Evolutionary conservation across 345 rosid species (phyloP).

Genomic region (Conringia planisiliqua): DNA sequence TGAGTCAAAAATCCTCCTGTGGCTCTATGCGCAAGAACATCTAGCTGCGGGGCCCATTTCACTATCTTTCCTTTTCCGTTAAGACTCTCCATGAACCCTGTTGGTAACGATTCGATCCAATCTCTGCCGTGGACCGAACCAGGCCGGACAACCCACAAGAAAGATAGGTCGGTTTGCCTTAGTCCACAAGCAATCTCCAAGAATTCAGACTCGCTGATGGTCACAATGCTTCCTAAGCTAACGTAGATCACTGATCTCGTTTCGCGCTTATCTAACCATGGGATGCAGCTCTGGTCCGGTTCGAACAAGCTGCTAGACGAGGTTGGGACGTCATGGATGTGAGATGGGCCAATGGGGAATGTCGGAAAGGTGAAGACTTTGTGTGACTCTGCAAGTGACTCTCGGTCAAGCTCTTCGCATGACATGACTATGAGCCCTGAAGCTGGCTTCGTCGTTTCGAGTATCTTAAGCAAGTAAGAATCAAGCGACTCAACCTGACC

Average conservation of each 20-base stretch:
- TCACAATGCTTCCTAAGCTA: conserved; percentile 49
- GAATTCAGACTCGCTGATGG: conserved; percentile 30
- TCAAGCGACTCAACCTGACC: not conserved
- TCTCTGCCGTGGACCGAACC: conserved; percentile 17
- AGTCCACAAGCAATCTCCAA: conserved; percentile 51
- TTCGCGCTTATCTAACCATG: conserved; percentile 48
- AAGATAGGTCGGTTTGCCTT: conserved; percentile 33
- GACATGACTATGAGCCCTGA: conserved; percentile 65
- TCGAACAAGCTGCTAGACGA: conserved; percentile 36
- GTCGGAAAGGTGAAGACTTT: conserved; percentile 34
- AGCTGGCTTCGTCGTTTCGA: conserved; percentile 27
- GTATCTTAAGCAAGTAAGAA: conserved; percentile 25
- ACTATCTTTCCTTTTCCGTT: conserved; percentile 41
- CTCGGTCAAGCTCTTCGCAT: conserved; percentile 55
- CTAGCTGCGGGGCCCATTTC: conserved; percentile 45
- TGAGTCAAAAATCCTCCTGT: conserved; percentile 64
- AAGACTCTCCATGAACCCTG: conserved; percentile 31
- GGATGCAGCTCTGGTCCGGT: conserved; percentile 40
- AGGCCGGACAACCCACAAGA: conserved; percentile 51
- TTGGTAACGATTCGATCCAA: conserved; percentile 9
- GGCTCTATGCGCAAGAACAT: conserved; percentile 48
- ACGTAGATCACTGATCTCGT: conserved; percentile 43
- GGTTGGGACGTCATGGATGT: conserved; percentile 7
- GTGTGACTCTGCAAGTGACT: conserved; percentile 44
- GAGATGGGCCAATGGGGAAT: conserved; percentile 54